A percentile compares a stretch with the other conserved stretches of the same genome.
phyloP scores from a whole-genome alignment of 2,329 filamentous ascomycete genomes.

The Keithomyces neogunnii region DNA sequence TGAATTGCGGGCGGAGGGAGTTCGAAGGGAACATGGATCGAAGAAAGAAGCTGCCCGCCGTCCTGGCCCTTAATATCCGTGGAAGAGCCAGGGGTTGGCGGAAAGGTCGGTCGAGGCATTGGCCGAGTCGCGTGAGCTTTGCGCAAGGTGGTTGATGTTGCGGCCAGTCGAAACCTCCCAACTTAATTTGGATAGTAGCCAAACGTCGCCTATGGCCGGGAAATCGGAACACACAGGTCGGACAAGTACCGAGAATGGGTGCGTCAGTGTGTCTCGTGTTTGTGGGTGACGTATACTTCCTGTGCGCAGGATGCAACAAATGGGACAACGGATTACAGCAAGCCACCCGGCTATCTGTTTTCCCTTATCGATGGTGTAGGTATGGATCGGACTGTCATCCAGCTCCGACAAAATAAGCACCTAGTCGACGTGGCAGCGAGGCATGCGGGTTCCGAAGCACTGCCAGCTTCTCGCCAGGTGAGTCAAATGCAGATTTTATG shows the following conservation, averaged over 20 bases:
- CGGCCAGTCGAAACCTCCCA: neutral
- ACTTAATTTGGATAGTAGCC: neutral
- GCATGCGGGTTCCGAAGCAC: no score
- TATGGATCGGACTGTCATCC: no score
- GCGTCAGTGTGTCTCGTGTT: neutral
- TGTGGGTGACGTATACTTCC: neutral
- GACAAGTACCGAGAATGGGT: neutral
- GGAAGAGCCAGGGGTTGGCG: conserved; percentile 71
- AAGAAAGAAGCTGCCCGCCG: conserved; percentile 49
- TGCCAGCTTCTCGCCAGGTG: no score
- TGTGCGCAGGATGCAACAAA: neutral
- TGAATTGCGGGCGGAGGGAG: conserved; percentile 68
- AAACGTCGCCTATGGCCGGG: neutral
- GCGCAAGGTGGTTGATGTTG: neutral
- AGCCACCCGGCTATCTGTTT: neutral
- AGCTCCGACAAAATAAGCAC: no score
- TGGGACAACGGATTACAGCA: neutral
- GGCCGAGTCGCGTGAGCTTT: conserved; percentile 9
- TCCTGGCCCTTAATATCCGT: conserved; percentile 71
- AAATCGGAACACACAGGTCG: neutral
- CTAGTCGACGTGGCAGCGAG: no score
- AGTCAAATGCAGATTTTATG: no score
- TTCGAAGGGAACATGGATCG: conserved; percentile 61
- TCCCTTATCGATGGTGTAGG: neutral
- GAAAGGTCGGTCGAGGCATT: conserved; percentile 31